Conservation (phyloP, 1,139 yeast genomes). For the Candida labiduridarum region DNA sequence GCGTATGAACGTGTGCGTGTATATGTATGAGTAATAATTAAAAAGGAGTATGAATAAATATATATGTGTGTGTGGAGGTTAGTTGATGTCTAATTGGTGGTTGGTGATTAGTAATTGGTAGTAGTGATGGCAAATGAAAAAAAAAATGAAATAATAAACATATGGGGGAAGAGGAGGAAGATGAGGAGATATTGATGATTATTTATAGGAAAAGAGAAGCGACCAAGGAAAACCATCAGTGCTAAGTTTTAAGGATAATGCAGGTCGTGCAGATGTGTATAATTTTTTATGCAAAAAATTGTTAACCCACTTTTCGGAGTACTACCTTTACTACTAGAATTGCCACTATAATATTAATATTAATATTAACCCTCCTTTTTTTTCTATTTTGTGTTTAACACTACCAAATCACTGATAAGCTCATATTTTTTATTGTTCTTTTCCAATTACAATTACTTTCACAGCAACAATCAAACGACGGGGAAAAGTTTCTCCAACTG, state of each 20-base stretch:
- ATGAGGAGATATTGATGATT: slow-evolving; percentile 4
- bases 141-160: neutral
- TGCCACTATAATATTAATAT: too few species aligned
- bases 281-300: neutral
- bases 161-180: neutral
- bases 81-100: neutral
- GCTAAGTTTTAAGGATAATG: neutral
- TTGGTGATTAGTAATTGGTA: neutral
- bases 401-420: too few species aligned
- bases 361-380: too few species aligned
- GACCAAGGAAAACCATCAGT: neutral
- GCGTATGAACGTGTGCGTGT: neutral
- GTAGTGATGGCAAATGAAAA: neutral
- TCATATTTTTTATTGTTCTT: too few species aligned
- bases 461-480: too few species aligned
- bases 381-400: too few species aligned
- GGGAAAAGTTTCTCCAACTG: too few species aligned
- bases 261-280: neutral
- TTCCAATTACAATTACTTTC: too few species aligned
- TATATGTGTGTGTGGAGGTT: neutral
- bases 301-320: slow-evolving; percentile 6
- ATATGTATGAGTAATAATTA: neutral
- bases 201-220: neutral
- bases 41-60: neutral
- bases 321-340: neutral